These are phyloP conservation scores for Buxus sempervirens DNA, from an alignment of 164 flowering plant species.

Conservation along the genomic window DNA sequence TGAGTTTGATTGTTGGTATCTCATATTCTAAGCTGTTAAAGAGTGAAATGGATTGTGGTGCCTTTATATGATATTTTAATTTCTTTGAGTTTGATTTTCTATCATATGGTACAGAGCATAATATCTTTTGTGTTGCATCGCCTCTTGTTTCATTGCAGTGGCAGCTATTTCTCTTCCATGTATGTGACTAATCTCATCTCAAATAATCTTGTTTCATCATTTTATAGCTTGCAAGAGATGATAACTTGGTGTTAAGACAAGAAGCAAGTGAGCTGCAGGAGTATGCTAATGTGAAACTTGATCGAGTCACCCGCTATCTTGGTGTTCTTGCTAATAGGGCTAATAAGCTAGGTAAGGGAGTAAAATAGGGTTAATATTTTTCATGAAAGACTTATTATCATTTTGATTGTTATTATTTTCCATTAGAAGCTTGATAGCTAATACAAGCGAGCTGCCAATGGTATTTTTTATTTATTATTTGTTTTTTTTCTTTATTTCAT, in stretches of 20 bases:
- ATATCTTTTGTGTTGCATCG: too few relatives aligned
- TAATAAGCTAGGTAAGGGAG: constrained; percentile 64
- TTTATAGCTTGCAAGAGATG: constrained; percentile 71
- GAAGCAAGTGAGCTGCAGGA: constrained; percentile 90
- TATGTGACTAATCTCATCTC: background rate
- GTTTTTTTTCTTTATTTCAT: too few relatives aligned
- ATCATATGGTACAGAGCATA: too few relatives aligned
- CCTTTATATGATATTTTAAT: too few relatives aligned
- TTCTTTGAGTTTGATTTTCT: too few relatives aligned
- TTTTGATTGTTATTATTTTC: too few relatives aligned
- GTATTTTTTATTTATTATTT: too few relatives aligned
- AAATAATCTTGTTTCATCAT: constrained; percentile 9
- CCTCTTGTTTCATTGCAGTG: background rate
- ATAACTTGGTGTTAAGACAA: constrained; percentile 77
- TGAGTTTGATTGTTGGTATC: too few relatives aligned
- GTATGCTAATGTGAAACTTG: constrained; percentile 89
- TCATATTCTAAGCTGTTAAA: too few relatives aligned
- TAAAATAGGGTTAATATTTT: background rate
- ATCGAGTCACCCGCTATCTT: constrained; percentile 71
- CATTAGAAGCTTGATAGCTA: background rate
- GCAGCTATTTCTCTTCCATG: background rate
- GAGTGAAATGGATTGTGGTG: too few relatives aligned
- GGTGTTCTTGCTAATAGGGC: constrained; percentile 85
- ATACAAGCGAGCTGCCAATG: background rate
- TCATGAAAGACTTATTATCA: background rate